Evolutionary conservation across 495 filamentous ascomycete species (phyloP).

Genomic region (Penicillium pancosmium): DNA sequence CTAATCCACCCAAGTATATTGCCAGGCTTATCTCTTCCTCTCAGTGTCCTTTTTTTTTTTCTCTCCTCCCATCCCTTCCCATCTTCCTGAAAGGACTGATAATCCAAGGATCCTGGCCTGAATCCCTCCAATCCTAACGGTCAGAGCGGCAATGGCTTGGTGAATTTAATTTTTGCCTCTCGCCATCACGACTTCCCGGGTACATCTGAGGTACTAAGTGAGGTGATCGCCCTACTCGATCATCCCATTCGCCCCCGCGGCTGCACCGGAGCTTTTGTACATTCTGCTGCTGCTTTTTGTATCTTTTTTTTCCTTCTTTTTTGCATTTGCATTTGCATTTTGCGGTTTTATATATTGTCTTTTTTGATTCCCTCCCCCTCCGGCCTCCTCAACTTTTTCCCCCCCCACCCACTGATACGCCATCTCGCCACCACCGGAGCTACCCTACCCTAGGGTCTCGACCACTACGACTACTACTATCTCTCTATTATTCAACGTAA

Average conservation of each 20-base stretch:
- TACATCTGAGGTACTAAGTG: conserved; percentile 30
- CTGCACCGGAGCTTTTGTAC: conserved; percentile 3
- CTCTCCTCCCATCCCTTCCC: not conserved
- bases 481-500: conserved; percentile 3
- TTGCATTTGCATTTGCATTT: conserved; percentile 1
- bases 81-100: not conserved
- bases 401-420: conserved; percentile 9
- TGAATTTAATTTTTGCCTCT: conserved; percentile 19
- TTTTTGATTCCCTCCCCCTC: not conserved
- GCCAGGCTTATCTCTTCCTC: conserved; percentile 2
- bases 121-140: conserved; percentile 14
- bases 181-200: conserved; percentile 22
- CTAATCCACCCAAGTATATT: conserved; percentile 10
- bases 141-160: conserved; percentile 29
- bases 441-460: no score
- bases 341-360: conserved; percentile 3
- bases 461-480: no score
- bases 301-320: conserved; percentile 10
- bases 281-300: conserved; percentile 7
- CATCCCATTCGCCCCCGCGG: conserved; percentile 14
- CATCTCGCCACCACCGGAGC: conserved; percentile 9
- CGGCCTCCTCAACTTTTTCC: conserved; percentile 13
- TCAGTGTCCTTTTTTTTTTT: conserved; percentile 3
- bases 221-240: conserved; percentile 28
- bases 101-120: conserved; percentile 1